Evolutionary conservation across 78 protist genomes (phyloP), one percentile per base, ranked within the genome.

Genomic region (Creolimax fragrantissima): DNA sequence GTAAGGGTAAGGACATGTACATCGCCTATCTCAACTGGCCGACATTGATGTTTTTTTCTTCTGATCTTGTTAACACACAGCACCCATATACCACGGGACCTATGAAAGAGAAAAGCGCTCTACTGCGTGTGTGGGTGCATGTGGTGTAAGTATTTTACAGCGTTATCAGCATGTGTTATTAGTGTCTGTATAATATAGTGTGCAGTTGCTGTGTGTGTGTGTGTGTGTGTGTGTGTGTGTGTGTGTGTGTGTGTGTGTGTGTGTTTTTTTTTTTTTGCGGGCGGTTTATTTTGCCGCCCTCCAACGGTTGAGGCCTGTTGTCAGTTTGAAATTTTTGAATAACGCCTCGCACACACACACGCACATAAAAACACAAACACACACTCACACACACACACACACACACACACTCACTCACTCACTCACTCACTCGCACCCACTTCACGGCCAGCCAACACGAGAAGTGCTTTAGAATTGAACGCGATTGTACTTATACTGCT

Each of bases 231-330:
- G 74, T 81, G 85, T 5, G 85, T 81, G 85, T 81, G 85, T 3
- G 90, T 86, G 90, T 3, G 90, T 86, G 43, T 5, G 85, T 81
- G 85, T 81, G 85, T 81, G 85, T 5, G 85, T 5, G 85, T 58
- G 74, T 58, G 74, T 58, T 11, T 58, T 11, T 58, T 11, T 58
- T 11, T 58, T 11, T 58, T 32, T 17, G 11, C 74, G 17, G 11
- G 74, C 39, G 74, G 39, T 32, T 32, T 11, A 32, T 11, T 58
- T 11, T 58, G 74, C 39, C 17, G 74, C 39, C 17, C n/a, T n/a
- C n/a, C n/a, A n/a, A 58, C 39, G 11, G 74, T 11, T 58, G 74
- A 17, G 11, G 74, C 11, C 74, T 11, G 74, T 58, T 11, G 74
- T 58, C 39, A 17, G 11, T 58, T 11, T 58, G 74, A 32, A 17